phyloP scores from a whole-genome alignment of 2,329 filamentous ascomycete genomes.

The Leptographium procerum region DNA sequence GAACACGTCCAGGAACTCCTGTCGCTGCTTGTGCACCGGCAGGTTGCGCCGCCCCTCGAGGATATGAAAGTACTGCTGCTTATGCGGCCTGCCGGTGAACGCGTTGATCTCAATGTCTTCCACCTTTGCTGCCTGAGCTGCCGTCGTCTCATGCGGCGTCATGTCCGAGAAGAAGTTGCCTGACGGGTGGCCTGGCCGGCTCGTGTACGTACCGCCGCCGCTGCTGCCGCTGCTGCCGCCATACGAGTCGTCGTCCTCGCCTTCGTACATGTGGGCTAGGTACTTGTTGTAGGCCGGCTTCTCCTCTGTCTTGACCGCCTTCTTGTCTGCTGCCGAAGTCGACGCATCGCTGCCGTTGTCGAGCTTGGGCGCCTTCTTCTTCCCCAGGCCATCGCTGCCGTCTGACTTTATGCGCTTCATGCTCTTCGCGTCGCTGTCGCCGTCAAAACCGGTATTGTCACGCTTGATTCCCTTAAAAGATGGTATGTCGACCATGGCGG shows the following conservation, averaged over 20 bases:
- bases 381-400: conserved; percentile 3
- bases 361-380: not conserved
- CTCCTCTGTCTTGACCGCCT: conserved; percentile 5
- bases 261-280: conserved; percentile 74
- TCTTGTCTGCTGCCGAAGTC: not conserved
- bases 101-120: conserved; percentile 78
- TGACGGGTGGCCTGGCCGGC: conserved; percentile 17
- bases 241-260: conserved; percentile 26
- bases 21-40: conserved; percentile 84
- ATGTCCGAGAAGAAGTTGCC: conserved; percentile 51
- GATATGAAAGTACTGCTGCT: conserved; percentile 81
- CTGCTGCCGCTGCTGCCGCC: no score
- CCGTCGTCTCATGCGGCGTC: conserved; percentile 69
- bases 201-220: no score
- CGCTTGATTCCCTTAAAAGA: not conserved
- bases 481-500: conserved; percentile 3
- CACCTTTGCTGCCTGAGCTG: conserved; percentile 56
- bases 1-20: conserved; percentile 89
- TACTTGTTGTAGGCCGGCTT: conserved; percentile 59
- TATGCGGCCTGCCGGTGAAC: conserved; percentile 69
- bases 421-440: conserved; percentile 1
- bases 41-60: conserved; percentile 72
- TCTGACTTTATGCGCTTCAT: conserved; percentile 20
- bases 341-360: conserved; percentile 5
- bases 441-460: not conserved